Percentiles rank a stretch among this genome's conserved stretches.
phyloP scores from a whole-genome alignment of 495 filamentous ascomycete genomes.

The Chaetomium tenue region DNA sequence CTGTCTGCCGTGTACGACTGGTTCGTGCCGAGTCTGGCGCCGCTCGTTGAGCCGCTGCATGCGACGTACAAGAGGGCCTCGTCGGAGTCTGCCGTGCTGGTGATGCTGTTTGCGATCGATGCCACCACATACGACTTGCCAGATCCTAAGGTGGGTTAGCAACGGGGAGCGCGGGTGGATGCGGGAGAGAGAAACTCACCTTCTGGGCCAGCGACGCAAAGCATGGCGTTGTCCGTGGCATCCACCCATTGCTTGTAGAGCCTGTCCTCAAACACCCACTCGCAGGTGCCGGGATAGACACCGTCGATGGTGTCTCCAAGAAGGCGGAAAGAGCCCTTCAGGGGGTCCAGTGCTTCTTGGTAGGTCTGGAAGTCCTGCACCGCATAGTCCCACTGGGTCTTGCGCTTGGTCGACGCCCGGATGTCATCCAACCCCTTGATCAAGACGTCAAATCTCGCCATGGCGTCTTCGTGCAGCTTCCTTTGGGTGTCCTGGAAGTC shows the following conservation, averaged over 20 bases:
- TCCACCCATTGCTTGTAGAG: conserved; percentile 19
- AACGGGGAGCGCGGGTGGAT: neutral
- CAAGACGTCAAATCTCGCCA: conserved; percentile 20
- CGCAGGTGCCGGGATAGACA: conserved; percentile 24
- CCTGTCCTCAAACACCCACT: conserved; percentile 25
- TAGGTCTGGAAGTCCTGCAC: conserved; percentile 26
- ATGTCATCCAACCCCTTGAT: conserved; percentile 28
- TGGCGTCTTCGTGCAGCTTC: conserved; percentile 23
- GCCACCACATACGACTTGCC: conserved; percentile 29
- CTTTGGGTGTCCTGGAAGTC: conserved; percentile 25
- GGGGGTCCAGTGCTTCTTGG: conserved; percentile 17
- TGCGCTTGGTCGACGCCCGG: conserved; percentile 26
- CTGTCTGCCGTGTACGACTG: conserved; percentile 19
- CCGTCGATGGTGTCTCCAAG: conserved; percentile 24
- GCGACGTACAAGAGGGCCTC: conserved; percentile 25
- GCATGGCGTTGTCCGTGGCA: conserved; percentile 4
- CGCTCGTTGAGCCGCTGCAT: conserved; percentile 11
- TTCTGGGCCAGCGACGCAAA: conserved; percentile 27
- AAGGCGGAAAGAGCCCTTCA: conserved; percentile 7
- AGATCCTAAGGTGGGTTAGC: conserved; percentile 17
- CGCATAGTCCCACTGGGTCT: conserved; percentile 33
- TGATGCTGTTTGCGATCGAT: conserved; percentile 21
- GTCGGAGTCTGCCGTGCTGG: neutral
- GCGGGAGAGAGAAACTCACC: conserved; percentile 11
- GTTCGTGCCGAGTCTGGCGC: neutral